Evolutionary conservation across 179 eudicot genomes (phyloP).

Genomic region (Nepenthes alata): DNA sequence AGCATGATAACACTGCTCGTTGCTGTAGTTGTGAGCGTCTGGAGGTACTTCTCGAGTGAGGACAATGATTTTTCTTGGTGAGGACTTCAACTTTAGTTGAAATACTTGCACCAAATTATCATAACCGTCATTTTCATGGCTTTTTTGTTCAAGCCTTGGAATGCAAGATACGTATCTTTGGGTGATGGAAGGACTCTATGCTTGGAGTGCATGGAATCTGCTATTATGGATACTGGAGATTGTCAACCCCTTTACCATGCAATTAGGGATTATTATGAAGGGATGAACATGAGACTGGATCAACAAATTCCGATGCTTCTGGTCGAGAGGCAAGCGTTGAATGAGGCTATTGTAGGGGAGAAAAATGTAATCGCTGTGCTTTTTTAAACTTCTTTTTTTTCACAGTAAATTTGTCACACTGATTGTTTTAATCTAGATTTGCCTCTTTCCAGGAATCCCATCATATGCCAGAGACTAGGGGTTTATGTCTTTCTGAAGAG

Average conservation of each 20-base stretch:
- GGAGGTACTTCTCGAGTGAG: conserved; percentile 45
- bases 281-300: conserved; percentile 86
- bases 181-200: conserved; percentile 92
- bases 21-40: conserved; percentile 98
- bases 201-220: conserved; percentile 95
- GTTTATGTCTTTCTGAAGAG: conserved; percentile 96
- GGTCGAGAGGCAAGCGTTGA: conserved; percentile 92
- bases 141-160: conserved; percentile 46
- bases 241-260: conserved; percentile 94
- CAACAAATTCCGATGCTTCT: conserved; percentile 98
- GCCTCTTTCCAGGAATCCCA: conserved; percentile 55
- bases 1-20: conserved; percentile 74
- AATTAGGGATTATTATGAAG: conserved; percentile 90
- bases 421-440: not conserved
- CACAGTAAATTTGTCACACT: not conserved
- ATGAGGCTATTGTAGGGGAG: conserved; percentile 96
- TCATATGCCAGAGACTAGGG: conserved; percentile 99
- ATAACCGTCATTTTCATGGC: not conserved
- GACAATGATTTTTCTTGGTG: not conserved
- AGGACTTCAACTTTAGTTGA: not conserved
- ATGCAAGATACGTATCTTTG: conserved; percentile 55
- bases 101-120: too few relatives aligned
- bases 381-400: not conserved
- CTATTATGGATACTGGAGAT: conserved; percentile 95
- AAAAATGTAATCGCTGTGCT: conserved; percentile 46